Evolutionary conservation across 306 rosid genomes (phyloP), one percentile per base, ranked within the genome.

Genomic region (Vachellia pachyceras): DNA sequence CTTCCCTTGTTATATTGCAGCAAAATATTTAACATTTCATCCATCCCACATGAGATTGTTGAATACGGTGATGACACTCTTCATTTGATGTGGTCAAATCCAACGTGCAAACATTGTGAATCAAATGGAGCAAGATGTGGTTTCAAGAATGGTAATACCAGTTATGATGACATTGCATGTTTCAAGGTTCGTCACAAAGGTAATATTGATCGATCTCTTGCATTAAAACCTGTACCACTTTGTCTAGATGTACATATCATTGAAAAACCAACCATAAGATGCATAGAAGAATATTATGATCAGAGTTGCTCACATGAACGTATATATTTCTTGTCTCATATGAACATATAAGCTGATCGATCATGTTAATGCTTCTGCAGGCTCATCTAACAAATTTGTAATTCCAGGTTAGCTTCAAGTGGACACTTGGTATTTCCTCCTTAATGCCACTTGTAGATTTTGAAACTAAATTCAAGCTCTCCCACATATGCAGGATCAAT

Each of bases 21-120:
- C 15, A 89, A 60, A 77, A 77, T 89, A 50, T 75, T 36, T 46
- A 77, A 46, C 63, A 8, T 55, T 72, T 44, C 71, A 25, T 70
- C 76, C 13, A 20, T 77, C 75, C 80, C 80, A 37, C 1, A 0
- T 39, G 9, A 3, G 13, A 10, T 1, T 3, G 2, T 10, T 0
- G n/a, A n/a, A n/a, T 0, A 2, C 0, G 0, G 0, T 4, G 2
- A 13, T 0, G n/a, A 35, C 1, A 0, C 10, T 12, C 52, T 88
- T 46, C 33, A 1, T 22, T 77, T 89, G 75, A 67, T 0, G 5
- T 85, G 87, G 90, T 61, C 65, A 4, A 25, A 10, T 10, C 90
- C 94, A 25, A 42, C 40, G 6, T 88, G 91, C 13, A 36, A 20
- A 69, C 14, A 36, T 6, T 84, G 94, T 17, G 81, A 87, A 77